phyloP scores from a whole-genome alignment of 148 eudicot genomes.

The Fagopyrum tataricum region DNA sequence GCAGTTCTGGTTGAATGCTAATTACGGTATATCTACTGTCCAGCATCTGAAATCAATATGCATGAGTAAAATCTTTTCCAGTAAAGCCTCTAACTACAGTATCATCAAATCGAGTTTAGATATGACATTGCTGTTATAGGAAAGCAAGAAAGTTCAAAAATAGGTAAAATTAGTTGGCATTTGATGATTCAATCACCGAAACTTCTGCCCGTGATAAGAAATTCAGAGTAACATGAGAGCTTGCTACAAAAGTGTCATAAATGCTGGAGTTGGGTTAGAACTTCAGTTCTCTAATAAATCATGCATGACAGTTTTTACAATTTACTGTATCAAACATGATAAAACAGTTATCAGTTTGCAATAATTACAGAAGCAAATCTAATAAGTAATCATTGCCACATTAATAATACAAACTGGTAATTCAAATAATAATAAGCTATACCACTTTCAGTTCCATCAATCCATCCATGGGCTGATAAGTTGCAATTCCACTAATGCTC shows the following conservation, averaged over 20 bases:
- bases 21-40: background rate
- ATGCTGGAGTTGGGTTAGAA: background rate
- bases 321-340: too few relatives aligned
- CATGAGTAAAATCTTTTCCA: background rate
- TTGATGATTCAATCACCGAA: background rate
- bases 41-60: background rate
- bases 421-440: background rate
- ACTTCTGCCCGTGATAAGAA: background rate
- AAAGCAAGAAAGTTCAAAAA: background rate
- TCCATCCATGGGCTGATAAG: conserved; percentile 74
- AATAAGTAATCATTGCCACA: background rate
- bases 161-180: background rate
- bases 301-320: too few relatives aligned
- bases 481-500: conserved; percentile 50
- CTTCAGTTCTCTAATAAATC: background rate
- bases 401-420: background rate
- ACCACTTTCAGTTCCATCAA: conserved; percentile 70
- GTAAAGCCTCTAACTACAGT: background rate
- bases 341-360: background rate
- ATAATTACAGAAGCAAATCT: background rate
- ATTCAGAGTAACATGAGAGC: too few relatives aligned
- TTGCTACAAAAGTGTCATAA: background rate
- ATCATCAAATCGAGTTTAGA: background rate
- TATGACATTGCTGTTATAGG: background rate
- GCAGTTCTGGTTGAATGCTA: background rate